These are phyloP conservation scores for Chytridium lagenaria DNA, from an alignment of 371 early-diverging fungal genomes.

Conservation along the genomic window DNA sequence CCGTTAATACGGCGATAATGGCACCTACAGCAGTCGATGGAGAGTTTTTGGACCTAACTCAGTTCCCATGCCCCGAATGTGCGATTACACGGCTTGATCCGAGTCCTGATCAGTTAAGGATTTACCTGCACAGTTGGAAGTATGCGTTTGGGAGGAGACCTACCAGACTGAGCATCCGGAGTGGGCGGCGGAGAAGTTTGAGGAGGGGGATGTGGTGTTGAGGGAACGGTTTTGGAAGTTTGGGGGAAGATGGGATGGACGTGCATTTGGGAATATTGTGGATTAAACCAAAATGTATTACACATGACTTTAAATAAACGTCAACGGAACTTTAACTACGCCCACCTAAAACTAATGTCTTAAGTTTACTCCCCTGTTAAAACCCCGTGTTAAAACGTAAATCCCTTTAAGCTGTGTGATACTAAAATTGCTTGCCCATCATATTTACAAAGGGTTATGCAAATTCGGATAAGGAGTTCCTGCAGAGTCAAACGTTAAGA, in stretches of 20 bases:
- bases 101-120: constrained; percentile 65
- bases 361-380: too few relatives aligned
- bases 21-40: constrained; percentile 4
- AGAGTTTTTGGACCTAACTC: neutral
- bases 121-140: constrained; percentile 87
- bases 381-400: too few relatives aligned
- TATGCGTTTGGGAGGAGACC: constrained; percentile 58
- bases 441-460: too few relatives aligned
- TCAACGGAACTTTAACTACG: too few relatives aligned
- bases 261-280: constrained; percentile 24
- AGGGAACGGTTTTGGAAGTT: constrained; percentile 44
- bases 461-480: too few relatives aligned
- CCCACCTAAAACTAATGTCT: too few relatives aligned
- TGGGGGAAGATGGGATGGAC: constrained; percentile 49
- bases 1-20: neutral
- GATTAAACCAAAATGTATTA: too few relatives aligned
- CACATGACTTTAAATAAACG: too few relatives aligned
- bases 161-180: constrained; percentile 79
- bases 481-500: too few relatives aligned
- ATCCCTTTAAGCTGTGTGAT: too few relatives aligned
- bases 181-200: constrained; percentile 69
- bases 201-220: constrained; percentile 38
- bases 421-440: too few relatives aligned
- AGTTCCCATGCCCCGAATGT: constrained; percentile 58
- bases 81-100: constrained; percentile 66